A percentile compares a stretch with the other conserved stretches of the same genome.
Conservation (phyloP, 2,329 filamentous ascomycete genomes). For the Cadophora sp. region DNA sequence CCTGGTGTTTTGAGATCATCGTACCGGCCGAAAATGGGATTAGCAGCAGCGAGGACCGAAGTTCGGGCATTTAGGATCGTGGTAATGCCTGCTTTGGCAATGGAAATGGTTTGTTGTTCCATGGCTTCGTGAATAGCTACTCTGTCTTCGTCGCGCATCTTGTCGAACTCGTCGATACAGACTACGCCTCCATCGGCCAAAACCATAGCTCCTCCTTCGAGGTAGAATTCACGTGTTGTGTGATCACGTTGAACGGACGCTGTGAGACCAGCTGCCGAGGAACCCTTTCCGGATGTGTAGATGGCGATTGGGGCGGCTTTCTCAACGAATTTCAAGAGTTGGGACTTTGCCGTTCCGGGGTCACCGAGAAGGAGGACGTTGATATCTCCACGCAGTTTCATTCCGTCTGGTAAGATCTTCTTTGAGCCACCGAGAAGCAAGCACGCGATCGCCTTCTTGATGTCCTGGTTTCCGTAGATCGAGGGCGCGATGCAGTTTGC, state of each 20-base stretch:
- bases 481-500: conserved; percentile 93
- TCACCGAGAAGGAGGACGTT: conserved; percentile 97
- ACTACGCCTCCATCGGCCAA: conserved; percentile 96
- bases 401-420: conserved; percentile 96
- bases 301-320: conserved; percentile 96
- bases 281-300: conserved; percentile 98
- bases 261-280: conserved; percentile 95
- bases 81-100: conserved; percentile 97
- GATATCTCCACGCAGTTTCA: conserved; percentile 97
- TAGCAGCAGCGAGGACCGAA: conserved; percentile 92
- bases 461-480: conserved; percentile 94
- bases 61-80: conserved; percentile 97
- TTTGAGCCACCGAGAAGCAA: conserved; percentile 93
- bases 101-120: conserved; percentile 99
- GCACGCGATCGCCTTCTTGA: conserved; percentile 97
- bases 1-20: conserved; percentile 97
- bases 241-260: conserved; percentile 95
- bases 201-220: conserved; percentile 98
- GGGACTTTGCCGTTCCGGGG: conserved; percentile 97
- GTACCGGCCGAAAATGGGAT: conserved; percentile 97
- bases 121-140: conserved; percentile 99
- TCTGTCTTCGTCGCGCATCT: conserved; percentile 98
- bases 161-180: conserved; percentile 99
- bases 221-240: conserved; percentile 92
- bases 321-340: conserved; percentile 96